Evolutionary conservation across 1,284 basidiomycete species (phyloP).

Genomic region (Leccinum huronense): DNA sequence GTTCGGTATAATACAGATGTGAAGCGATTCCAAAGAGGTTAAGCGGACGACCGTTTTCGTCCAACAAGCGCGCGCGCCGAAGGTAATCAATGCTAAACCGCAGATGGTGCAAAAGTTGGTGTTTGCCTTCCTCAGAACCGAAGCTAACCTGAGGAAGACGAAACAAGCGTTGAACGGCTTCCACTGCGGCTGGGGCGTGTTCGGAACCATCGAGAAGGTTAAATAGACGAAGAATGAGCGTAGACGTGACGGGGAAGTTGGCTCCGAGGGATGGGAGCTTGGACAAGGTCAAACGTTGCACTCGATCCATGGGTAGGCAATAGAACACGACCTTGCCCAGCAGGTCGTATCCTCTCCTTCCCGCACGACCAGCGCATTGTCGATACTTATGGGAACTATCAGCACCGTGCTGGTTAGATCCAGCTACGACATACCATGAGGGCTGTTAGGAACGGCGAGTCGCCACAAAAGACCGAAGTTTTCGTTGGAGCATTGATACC

Average conservation of each 20-base stretch:
- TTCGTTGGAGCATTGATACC: conserved; percentile 73
- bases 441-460: conserved; percentile 64
- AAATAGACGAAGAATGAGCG: conserved; percentile 60
- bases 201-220: conserved; percentile 62
- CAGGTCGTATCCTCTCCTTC: conserved; percentile 66
- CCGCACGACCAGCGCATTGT: conserved; percentile 69
- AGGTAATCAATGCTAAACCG: conserved; percentile 73
- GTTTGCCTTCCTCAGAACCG: conserved; percentile 48
- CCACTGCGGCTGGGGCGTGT: conserved; percentile 46
- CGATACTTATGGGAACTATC: conserved; percentile 47
- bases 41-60: conserved; percentile 52
- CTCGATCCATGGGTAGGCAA: conserved; percentile 58
- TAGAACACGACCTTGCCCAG: conserved; percentile 72
- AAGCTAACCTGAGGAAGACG: conserved; percentile 58
- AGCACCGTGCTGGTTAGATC: conserved; percentile 5
- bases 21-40: conserved; percentile 57
- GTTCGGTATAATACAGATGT: conserved; percentile 65
- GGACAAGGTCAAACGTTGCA: conserved; percentile 62
- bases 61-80: conserved; percentile 52
- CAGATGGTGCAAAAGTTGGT: conserved; percentile 61
- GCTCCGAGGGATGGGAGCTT: conserved; percentile 61
- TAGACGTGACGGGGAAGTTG: conserved; percentile 65
- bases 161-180: conserved; percentile 52
- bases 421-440: conserved; percentile 47
- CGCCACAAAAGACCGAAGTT: conserved; percentile 65